Conservation (phyloP, 1,139 yeast genomes). For the Eremothecium cymbalariae region DNA sequence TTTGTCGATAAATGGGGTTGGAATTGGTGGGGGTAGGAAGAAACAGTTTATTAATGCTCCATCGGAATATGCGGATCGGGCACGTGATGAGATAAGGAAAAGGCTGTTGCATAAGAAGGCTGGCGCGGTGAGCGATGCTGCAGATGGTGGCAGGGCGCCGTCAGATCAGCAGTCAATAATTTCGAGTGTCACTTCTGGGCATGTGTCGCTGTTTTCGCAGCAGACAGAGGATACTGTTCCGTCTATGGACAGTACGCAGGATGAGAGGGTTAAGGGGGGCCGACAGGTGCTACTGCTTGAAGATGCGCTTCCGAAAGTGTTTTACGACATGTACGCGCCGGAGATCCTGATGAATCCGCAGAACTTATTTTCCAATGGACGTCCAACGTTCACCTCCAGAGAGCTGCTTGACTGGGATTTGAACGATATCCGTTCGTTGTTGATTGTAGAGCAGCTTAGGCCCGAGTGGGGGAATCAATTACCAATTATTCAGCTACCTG, state of each 20-base stretch:
- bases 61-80: conserved; percentile 35
- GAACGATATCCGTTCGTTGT: conserved; percentile 54
- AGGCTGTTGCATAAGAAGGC: conserved; percentile 21
- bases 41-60: conserved; percentile 33
- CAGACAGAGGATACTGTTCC: background rate
- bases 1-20: background rate
- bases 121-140: background rate
- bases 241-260: background rate
- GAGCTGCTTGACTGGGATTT: conserved; percentile 56
- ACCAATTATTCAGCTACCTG: conserved; percentile 36
- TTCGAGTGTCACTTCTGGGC: conserved; percentile 1
- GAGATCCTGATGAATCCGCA: conserved; percentile 39
- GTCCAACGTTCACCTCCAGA: conserved; percentile 54
- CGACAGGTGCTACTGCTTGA: conserved; percentile 26
- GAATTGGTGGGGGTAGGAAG: background rate
- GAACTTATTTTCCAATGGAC: conserved; percentile 40
- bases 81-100: conserved; percentile 35
- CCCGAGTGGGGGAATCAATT: conserved; percentile 47
- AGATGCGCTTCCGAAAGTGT: conserved; percentile 42
- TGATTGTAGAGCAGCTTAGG: conserved; percentile 42
- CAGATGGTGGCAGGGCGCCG: conserved; percentile 1
- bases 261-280: conserved; percentile 9
- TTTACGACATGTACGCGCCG: conserved; percentile 47
- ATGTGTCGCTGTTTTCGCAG: background rate
- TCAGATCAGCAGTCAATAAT: background rate